A percentile compares a stretch with the other conserved stretches of the same genome.
Conservation (phyloP, 306 rosid species). For the Sicyos baderoa region DNA sequence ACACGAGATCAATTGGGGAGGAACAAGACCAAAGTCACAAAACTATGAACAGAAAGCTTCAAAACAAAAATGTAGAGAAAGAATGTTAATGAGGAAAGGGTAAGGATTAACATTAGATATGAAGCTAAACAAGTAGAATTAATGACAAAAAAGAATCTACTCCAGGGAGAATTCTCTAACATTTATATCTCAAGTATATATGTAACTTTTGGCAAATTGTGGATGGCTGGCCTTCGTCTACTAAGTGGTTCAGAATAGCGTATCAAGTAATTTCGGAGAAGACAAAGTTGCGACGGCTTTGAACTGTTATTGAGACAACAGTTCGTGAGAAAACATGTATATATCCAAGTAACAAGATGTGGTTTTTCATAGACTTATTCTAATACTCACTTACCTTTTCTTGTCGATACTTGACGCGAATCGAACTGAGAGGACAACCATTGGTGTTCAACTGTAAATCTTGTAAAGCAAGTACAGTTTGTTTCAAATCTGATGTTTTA, state of each 20-base stretch:
- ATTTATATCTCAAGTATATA: constrained; percentile 16
- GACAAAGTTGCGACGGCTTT: constrained; percentile 62
- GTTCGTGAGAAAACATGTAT: constrained; percentile 14
- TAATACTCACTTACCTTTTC: constrained; percentile 41
- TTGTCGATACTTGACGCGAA: constrained; percentile 65
- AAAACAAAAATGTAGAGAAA: constrained; percentile 29
- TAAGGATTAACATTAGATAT: constrained; percentile 29
- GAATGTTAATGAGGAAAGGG: constrained; percentile 29
- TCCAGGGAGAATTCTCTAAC: constrained; percentile 23
- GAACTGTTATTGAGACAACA: constrained; percentile 39
- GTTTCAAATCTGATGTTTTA: constrained; percentile 64
- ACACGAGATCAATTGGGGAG: constrained; percentile 15
- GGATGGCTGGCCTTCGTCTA: constrained; percentile 32
- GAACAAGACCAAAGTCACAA: constrained; percentile 31
- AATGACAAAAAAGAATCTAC: constrained; percentile 15
- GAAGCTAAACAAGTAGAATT: constrained; percentile 28
- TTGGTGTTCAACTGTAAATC: constrained; percentile 58
- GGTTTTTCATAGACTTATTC: not conserved
- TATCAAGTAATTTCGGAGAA: constrained; percentile 53
- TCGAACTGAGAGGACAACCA: constrained; percentile 52
- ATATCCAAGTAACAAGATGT: not conserved
- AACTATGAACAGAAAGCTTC: constrained; percentile 32
- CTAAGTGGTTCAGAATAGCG: constrained; percentile 42
- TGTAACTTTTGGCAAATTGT: constrained; percentile 20
- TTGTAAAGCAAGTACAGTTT: constrained; percentile 60